Evolutionary conservation across 176 grass and related monocot species (phyloP).

Genomic region (Miscanthus lutarioriparius): DNA sequence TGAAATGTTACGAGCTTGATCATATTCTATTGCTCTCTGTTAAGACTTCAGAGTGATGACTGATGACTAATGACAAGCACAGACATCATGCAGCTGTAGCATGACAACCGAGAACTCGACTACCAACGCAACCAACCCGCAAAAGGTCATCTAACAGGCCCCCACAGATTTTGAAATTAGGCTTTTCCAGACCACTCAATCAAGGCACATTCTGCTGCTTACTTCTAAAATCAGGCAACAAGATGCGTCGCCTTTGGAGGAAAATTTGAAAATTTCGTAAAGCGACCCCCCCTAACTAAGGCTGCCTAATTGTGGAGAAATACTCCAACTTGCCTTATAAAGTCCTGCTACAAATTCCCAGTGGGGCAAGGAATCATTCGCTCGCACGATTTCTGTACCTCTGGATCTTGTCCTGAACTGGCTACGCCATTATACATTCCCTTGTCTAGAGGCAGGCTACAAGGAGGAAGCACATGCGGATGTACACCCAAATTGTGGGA

Average conservation of each 20-base stretch:
- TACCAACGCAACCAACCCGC: not conserved
- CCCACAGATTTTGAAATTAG: constrained; percentile 1
- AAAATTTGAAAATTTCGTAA: not conserved
- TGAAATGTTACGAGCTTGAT: not conserved
- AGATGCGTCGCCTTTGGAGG: not conserved
- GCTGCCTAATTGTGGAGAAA: constrained; percentile 27
- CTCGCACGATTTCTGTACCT: constrained; percentile 27
- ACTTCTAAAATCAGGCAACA: constrained; percentile 12
- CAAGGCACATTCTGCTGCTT: not conserved
- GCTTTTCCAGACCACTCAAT: not conserved
- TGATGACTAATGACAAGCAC: not conserved
- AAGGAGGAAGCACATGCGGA: constrained; percentile 18
- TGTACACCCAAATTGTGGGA: not conserved
- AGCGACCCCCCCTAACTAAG: not conserved
- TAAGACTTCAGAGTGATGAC: not conserved
- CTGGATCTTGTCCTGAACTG: constrained; percentile 49
- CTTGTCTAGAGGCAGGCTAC: constrained; percentile 1
- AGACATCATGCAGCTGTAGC: not conserved
- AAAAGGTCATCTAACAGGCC: not conserved
- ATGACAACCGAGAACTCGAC: not conserved
- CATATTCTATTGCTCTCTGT: not conserved
- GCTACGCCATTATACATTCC: constrained; percentile 31
- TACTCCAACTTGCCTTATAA: not conserved
- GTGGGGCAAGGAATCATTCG: constrained; percentile 25
- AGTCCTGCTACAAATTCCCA: not conserved